Conservation (phyloP, 331 rosid species). For the Pyracantha coccinea region DNA sequence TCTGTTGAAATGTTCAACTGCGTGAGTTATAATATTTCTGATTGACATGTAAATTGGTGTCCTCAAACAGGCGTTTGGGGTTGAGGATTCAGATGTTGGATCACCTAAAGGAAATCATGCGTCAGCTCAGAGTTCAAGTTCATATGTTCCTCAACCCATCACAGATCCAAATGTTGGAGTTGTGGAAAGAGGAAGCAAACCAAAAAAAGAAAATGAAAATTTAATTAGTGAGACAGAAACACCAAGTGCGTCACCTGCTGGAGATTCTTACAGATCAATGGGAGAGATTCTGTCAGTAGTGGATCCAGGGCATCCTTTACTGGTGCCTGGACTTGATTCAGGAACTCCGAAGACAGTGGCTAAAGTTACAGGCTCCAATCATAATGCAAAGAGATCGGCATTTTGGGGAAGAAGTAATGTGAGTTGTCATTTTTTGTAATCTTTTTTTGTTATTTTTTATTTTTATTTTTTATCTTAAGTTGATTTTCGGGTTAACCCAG, state of each 20-base stretch:
- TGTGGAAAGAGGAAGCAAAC: constrained; percentile 47
- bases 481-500: neutral
- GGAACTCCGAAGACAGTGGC: constrained; percentile 51
- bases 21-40: neutral
- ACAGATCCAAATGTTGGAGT: constrained; percentile 32
- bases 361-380: constrained; percentile 51
- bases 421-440: constrained; percentile 29
- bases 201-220: constrained; percentile 44
- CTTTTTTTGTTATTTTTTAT: too few relatives aligned
- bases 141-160: constrained; percentile 27
- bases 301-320: constrained; percentile 60
- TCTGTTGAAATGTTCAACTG: neutral
- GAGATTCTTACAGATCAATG: constrained; percentile 73
- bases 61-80: constrained; percentile 46
- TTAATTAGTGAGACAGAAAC: constrained; percentile 42
- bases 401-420: constrained; percentile 99
- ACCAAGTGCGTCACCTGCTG: constrained; percentile 50
- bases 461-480: neutral
- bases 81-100: constrained; percentile 77
- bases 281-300: constrained; percentile 76
- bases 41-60: neutral
- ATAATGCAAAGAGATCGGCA: constrained; percentile 61
- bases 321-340: constrained; percentile 39
- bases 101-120: constrained; percentile 63
- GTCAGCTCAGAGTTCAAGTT: constrained; percentile 43